phyloP scores from a whole-genome alignment of 2,329 filamentous ascomycete genomes.

The Cladosporium velox region DNA sequence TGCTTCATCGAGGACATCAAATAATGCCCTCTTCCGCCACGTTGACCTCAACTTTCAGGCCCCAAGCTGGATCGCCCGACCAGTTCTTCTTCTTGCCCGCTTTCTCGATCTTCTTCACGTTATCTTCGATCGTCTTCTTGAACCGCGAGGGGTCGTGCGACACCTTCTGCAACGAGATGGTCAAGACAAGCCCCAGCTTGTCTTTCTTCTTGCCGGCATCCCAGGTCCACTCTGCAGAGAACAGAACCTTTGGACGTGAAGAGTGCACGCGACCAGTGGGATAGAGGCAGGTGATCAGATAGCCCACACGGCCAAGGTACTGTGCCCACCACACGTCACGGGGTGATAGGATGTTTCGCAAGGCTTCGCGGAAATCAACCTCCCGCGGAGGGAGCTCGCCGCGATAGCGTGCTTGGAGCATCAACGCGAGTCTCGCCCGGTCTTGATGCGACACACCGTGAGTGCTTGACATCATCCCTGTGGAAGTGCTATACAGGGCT shows the following conservation, averaged over 20 bases:
- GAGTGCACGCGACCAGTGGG: slow-evolving; percentile 56
- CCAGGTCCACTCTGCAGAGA: slow-evolving; percentile 20
- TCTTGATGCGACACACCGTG: slow-evolving; percentile 75
- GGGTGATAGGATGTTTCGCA: slow-evolving; percentile 52
- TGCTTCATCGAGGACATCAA: background rate
- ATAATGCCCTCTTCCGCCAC: slow-evolving; percentile 16
- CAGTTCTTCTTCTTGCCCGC: slow-evolving; percentile 63
- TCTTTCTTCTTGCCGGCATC: slow-evolving; percentile 26
- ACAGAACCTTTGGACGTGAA: slow-evolving; percentile 18
- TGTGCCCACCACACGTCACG: slow-evolving; percentile 65
- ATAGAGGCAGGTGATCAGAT: slow-evolving; percentile 60
- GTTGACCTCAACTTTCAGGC: slow-evolving; percentile 44
- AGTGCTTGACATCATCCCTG: slow-evolving; percentile 58
- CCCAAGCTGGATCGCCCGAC: slow-evolving; percentile 44
- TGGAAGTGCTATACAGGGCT: slow-evolving; percentile 70
- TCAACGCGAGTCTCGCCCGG: slow-evolving; percentile 69
- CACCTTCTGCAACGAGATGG: slow-evolving; percentile 45
- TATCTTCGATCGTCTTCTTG: slow-evolving; percentile 45
- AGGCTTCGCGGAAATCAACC: slow-evolving; percentile 55
- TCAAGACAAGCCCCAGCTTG: slow-evolving; percentile 46
- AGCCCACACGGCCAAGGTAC: slow-evolving; percentile 63
- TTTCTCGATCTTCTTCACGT: slow-evolving; percentile 52
- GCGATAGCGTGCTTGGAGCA: slow-evolving; percentile 74
- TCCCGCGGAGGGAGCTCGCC: slow-evolving; percentile 63
- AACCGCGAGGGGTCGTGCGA: slow-evolving; percentile 46